Conservation (phyloP, 306 rosid genomes). For the Pyrus betulifolia region DNA sequence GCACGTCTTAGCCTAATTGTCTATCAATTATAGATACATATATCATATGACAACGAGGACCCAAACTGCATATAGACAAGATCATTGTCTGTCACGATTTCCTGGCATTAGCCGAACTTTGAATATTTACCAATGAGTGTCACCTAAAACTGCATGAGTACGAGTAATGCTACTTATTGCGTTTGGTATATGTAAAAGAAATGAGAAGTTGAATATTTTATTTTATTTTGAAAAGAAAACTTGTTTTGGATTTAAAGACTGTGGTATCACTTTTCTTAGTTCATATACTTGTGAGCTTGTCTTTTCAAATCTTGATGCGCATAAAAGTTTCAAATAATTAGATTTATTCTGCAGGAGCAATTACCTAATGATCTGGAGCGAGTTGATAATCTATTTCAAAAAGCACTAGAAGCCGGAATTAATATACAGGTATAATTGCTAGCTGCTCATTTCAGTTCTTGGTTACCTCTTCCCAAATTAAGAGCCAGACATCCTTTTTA, state of each 20-base stretch:
- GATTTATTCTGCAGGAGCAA: constrained; percentile 58
- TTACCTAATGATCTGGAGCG: constrained; percentile 70
- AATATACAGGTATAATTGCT: constrained; percentile 56
- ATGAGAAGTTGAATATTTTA: background rate
- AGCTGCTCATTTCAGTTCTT: background rate
- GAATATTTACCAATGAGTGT: background rate
- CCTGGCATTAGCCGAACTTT: background rate
- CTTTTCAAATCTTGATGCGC: background rate
- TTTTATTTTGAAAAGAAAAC: background rate
- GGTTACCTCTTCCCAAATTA: background rate
- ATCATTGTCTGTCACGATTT: background rate
- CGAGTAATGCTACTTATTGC: background rate
- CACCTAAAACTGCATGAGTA: background rate
- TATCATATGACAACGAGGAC: background rate
- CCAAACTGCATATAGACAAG: background rate
- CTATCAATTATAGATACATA: background rate
- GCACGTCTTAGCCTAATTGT: background rate
- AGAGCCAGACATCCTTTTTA: background rate
- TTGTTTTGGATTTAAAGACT: background rate
- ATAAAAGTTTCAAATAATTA: constrained; percentile 9
- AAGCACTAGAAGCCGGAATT: constrained; percentile 67
- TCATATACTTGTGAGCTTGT: constrained; percentile 7
- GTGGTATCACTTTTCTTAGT: background rate
- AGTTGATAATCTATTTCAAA: constrained; percentile 71
- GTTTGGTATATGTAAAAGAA: background rate